Base-by-base conservation (phyloP, 768 basidiomycete genomes). In the Lanmaoa pseudosensibilis region DNA sequence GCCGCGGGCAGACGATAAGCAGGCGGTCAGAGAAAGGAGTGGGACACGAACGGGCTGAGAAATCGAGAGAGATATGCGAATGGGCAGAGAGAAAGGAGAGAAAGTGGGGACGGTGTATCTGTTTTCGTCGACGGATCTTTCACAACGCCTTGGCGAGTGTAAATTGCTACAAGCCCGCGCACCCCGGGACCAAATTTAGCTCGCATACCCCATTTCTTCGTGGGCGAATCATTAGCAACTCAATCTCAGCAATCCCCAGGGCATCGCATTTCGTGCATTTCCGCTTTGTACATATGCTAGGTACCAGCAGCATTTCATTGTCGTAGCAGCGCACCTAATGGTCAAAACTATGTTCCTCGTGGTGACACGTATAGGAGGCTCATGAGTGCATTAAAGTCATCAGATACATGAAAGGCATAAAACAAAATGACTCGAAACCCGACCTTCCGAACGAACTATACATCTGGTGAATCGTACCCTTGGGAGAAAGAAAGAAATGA, bases 381-480 rank as follows among this genome's bases (percentile, higher is more conserved):
- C 55, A 19, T 59, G 41, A 46, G 46, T 30, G 43, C 57, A 51
- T 58, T 46, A 49, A 45, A 52, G 27, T 55, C 57, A 38, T 61
- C 36, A 39, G 37, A 37, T 34, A 62, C 65, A 56, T 54, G 19
- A 37, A 46, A 55, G 44, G 33, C 50, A 19, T 63, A 47, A 55
- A n/a, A 43, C 33, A 30, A 40, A 18, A 9, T 19, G 12, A 13
- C 25, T 21, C 51, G 55, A 55, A 44, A 50, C 37, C 33, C 9
- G n/a, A 52, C 39, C 52, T 39, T 36, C 15, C 38, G 33, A 30
- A 41, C n/a, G 5, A 27, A 40, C 49, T 12, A 34, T 33, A 25
- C 61, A 46, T 46, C 16, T 37, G 13, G 23, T 41, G 12, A 19
- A 43, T 11, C 32, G 21, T 41, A 34, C 34, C 39, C 41, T 7